Percentiles rank a stretch among this genome's conserved stretches.
phyloP scores from a whole-genome alignment of 495 filamentous ascomycete genomes.

The Aspergillus asperescens region DNA sequence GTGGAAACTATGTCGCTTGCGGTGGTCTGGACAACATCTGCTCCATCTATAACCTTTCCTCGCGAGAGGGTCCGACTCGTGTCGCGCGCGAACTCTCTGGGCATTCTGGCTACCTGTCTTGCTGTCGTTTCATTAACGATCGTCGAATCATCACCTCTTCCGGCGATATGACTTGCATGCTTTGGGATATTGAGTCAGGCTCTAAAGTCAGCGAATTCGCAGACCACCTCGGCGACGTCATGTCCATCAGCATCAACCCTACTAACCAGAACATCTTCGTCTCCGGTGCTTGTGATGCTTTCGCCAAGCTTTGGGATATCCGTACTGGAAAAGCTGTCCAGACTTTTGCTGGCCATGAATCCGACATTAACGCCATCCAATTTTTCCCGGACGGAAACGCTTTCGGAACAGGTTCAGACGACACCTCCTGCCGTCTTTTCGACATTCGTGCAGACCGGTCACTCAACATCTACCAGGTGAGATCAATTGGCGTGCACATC shows the following conservation, averaged over 20 bases:
- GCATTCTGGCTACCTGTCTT: constrained; percentile 94
- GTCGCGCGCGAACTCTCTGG: constrained; percentile 95
- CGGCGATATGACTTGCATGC: constrained; percentile 99
- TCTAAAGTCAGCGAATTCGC: constrained; percentile 97
- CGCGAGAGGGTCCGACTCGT: constrained; percentile 90
- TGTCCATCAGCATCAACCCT: constrained; percentile 99
- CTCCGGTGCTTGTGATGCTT: constrained; percentile 95
- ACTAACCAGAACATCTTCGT: constrained; percentile 97
- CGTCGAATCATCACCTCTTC: constrained; percentile 96
- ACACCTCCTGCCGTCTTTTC: constrained; percentile 94
- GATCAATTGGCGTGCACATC: constrained; percentile 19
- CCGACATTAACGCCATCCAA: constrained; percentile 98
- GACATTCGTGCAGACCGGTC: constrained; percentile 96
- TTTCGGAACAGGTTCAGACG: constrained; percentile 96
- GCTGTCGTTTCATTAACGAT: constrained; percentile 99
- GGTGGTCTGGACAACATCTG: constrained; percentile 99
- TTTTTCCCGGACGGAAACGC: constrained; percentile 99
- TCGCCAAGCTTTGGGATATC: constrained; percentile 98
- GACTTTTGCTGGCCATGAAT: constrained; percentile 97
- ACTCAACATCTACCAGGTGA: constrained; percentile 91
- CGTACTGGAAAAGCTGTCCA: constrained; percentile 97
- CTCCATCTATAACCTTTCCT: constrained; percentile 98
- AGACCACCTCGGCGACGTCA: constrained; percentile 96
- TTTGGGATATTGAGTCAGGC: constrained; percentile 98
- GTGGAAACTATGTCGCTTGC: constrained; percentile 96